These are phyloP conservation scores for Puccinia brachypodii DNA, from an alignment of 1,284 basidiomycete species.

Conservation along the genomic window DNA sequence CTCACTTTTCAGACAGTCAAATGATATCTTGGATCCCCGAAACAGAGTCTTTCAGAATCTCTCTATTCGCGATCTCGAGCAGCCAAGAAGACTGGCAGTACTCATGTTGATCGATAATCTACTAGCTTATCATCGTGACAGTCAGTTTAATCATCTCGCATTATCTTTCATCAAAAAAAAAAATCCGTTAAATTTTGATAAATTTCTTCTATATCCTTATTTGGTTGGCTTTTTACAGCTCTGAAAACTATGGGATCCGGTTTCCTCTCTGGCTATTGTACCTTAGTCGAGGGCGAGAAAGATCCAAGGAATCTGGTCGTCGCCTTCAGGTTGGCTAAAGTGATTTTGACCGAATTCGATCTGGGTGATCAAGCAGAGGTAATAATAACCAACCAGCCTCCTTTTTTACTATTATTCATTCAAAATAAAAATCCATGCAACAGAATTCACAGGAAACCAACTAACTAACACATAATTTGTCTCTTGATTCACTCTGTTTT, in stretches of 20 bases:
- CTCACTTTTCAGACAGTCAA: neutral
- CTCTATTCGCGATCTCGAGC: conserved; percentile 76
- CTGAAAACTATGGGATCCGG: conserved; percentile 70
- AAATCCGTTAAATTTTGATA: neutral
- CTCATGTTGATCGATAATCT: conserved; percentile 80
- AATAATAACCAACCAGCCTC: neutral
- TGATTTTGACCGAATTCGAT: conserved; percentile 85
- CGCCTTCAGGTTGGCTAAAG: conserved; percentile 80
- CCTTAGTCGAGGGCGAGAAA: conserved; percentile 88
- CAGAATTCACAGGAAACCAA: neutral
- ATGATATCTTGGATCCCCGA: conserved; percentile 3
- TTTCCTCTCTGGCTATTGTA: conserved; percentile 74
- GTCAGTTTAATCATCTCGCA: conserved; percentile 58
- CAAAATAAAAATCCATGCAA: neutral
- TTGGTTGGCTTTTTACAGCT: neutral
- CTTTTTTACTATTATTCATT: neutral
- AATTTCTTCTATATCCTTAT: neutral
- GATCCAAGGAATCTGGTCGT: conserved; percentile 92
- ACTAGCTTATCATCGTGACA: conserved; percentile 70
- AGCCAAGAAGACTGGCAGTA: conserved; percentile 77
- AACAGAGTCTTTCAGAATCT: conserved; percentile 75
- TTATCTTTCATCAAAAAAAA: neutral
- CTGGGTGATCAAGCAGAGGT: conserved; percentile 62
- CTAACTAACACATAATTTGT: neutral
- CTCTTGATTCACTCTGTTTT: neutral